These are phyloP conservation scores for Perkinsus marinus DNA, from an alignment of 169 alveolate species.

Conservation along the genomic window DNA sequence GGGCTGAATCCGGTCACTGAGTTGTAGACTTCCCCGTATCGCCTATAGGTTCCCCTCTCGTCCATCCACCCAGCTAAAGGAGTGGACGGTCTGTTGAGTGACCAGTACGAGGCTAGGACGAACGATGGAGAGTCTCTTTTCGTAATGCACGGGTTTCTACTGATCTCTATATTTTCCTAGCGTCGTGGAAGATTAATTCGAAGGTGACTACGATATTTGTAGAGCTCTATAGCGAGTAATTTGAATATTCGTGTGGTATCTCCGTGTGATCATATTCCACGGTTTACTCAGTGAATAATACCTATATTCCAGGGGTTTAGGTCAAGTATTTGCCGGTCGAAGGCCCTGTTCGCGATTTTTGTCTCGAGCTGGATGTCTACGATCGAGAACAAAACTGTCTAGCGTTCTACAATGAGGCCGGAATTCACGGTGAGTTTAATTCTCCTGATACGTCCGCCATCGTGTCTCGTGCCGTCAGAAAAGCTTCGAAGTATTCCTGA, in stretches of 20 bases:
- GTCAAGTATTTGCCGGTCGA: neutral
- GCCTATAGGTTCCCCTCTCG: neutral
- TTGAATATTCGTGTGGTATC: too few relatives aligned
- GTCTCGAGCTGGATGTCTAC: neutral
- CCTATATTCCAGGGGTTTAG: too few relatives aligned
- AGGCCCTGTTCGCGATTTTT: neutral
- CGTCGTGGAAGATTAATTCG: too few relatives aligned
- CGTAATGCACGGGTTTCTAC: too few relatives aligned
- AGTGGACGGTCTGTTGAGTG: neutral
- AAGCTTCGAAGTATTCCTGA: neutral
- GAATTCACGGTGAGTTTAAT: neutral
- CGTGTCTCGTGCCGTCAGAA: neutral
- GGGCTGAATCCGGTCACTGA: too few relatives aligned
- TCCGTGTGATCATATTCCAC: too few relatives aligned
- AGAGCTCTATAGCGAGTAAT: too few relatives aligned
- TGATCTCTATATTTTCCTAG: too few relatives aligned
- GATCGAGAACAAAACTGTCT: neutral
- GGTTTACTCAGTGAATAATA: too few relatives aligned
- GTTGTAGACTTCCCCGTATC: too few relatives aligned
- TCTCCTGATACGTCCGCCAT: neutral
- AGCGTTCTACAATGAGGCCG: neutral
- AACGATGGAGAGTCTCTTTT: neutral
- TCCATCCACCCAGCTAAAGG: neutral
- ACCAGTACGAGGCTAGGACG: neutral
- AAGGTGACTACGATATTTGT: too few relatives aligned